These are phyloP conservation scores for Yarrowia bubula DNA, from an alignment of 805 yeast genomes.

Conservation along the genomic window DNA sequence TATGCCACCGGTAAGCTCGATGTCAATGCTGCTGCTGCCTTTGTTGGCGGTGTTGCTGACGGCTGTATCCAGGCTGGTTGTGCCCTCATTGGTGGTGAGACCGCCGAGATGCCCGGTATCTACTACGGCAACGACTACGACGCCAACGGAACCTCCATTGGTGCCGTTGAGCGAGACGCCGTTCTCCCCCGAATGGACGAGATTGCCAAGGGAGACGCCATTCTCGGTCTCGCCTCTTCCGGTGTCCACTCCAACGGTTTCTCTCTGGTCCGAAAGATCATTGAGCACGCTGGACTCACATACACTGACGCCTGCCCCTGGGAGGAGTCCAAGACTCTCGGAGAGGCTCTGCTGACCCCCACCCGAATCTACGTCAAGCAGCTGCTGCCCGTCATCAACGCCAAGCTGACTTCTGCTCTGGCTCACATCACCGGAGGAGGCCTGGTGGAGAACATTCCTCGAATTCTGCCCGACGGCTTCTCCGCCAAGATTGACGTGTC, in stretches of 20 bases:
- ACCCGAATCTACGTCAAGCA: constrained; percentile 95
- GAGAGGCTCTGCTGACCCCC: constrained; percentile 82
- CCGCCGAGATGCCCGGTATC: constrained; percentile 99
- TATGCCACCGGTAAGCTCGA: constrained; percentile 94
- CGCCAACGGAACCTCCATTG: constrained; percentile 97
- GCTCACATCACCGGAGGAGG: constrained; percentile 99
- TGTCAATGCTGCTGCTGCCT: constrained; percentile 75
- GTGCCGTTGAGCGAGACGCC: constrained; percentile 78
- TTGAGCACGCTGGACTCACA: constrained; percentile 68
- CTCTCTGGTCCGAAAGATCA: constrained; percentile 88
- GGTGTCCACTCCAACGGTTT: constrained; percentile 98
- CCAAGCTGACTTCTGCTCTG: constrained; percentile 73
- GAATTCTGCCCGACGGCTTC: constrained; percentile 80
- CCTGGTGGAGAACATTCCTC: constrained; percentile 89
- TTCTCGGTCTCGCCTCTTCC: constrained; percentile 83
- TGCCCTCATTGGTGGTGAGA: constrained; percentile 98
- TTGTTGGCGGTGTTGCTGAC: constrained; percentile 92
- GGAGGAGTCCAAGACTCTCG: constrained; percentile 67
- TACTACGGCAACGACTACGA: constrained; percentile 94
- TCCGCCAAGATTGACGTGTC: constrained; percentile 78
- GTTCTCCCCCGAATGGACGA: constrained; percentile 68
- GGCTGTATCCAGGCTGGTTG: constrained; percentile 95
- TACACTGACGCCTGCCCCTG: constrained; percentile 85
- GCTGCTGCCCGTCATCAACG: constrained; percentile 67
- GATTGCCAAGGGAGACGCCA: constrained; percentile 76